Evolutionary conservation across 129 eudicot species (phyloP).

Genomic region (Deinandra increscens): DNA sequence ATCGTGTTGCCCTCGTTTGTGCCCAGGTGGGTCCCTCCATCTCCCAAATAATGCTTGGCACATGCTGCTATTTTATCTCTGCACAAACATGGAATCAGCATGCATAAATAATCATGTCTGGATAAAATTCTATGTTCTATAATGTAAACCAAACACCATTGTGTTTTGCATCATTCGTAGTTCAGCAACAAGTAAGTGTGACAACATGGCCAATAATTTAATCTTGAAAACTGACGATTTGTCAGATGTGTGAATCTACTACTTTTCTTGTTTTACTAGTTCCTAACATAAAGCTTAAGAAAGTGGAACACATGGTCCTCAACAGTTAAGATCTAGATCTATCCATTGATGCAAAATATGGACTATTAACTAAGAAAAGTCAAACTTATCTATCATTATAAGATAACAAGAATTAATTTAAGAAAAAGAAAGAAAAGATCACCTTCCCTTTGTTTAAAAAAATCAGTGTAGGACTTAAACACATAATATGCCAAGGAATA

Average conservation of each 20-base stretch:
- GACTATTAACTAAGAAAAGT: slow-evolving; percentile 13
- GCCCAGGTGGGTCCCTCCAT: slow-evolving; percentile 61
- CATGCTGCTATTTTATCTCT: slow-evolving; percentile 50
- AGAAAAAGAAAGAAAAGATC: not conserved
- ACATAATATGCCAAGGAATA: not conserved
- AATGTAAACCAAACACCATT: not conserved
- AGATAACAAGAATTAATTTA: slow-evolving; percentile 14
- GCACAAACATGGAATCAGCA: not conserved
- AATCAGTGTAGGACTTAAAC: not conserved
- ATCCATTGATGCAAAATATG: slow-evolving; percentile 14
- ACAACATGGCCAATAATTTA: slow-evolving; percentile 7
- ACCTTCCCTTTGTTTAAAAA: not conserved
- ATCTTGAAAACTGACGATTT: slow-evolving; percentile 20
- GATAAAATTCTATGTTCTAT: not conserved
- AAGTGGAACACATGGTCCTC: slow-evolving; percentile 24
- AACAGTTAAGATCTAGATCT: slow-evolving; percentile 8
- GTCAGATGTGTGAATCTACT: slow-evolving; percentile 15
- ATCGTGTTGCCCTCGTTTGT: slow-evolving; percentile 54
- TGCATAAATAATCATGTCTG: not conserved
- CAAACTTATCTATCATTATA: slow-evolving; percentile 25
- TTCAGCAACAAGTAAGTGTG: slow-evolving; percentile 24
- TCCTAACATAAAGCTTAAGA: not conserved
- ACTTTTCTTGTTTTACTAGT: slow-evolving; percentile 6
- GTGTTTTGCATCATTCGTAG: not conserved
- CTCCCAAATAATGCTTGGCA: slow-evolving; percentile 64